Conservation (phyloP, 2,329 filamentous ascomycete genomes). For the Alternaria angustiovoidea region DNA sequence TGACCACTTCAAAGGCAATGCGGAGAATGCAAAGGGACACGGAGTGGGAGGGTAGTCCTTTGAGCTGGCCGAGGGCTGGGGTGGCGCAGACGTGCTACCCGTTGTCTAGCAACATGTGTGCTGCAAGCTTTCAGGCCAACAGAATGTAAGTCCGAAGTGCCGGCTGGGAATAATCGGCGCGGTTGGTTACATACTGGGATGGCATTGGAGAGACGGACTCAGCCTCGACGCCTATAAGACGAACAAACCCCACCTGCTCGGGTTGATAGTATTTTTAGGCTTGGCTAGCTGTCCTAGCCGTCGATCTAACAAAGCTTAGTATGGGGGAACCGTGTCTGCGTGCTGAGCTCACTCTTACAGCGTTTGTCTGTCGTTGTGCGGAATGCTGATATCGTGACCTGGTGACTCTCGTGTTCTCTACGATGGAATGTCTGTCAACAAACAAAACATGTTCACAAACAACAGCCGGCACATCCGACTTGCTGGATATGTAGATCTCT, state of each 20-base stretch:
- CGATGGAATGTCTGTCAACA: background rate
- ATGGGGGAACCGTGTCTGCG: background rate
- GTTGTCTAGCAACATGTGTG: slow-evolving; percentile 26
- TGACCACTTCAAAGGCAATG: background rate
- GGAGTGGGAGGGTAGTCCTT: slow-evolving; percentile 13
- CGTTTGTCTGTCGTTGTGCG: background rate
- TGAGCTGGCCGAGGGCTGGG: slow-evolving; percentile 16
- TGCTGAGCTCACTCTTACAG: background rate
- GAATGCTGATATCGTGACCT: background rate
- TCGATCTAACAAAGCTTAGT: slow-evolving; percentile 18
- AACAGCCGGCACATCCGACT: background rate
- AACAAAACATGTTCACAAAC: background rate
- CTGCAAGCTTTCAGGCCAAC: slow-evolving; percentile 30
- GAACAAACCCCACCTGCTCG: slow-evolving; percentile 26
- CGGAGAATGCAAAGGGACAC: slow-evolving; percentile 8
- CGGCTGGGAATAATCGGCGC: slow-evolving; percentile 21
- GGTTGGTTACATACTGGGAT: slow-evolving; percentile 31
- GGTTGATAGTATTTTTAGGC: slow-evolving; percentile 26
- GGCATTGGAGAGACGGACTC: slow-evolving; percentile 24
- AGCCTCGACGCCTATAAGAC: slow-evolving; percentile 29
- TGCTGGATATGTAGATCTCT: slow-evolving; percentile 4
- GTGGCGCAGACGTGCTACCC: slow-evolving; percentile 30
- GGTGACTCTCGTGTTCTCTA: background rate
- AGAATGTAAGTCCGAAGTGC: slow-evolving; percentile 28
- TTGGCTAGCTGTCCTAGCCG: slow-evolving; percentile 9